Percentiles rank a stretch among this genome's conserved stretches.
Evolutionary conservation across 345 rosid genomes (phyloP).

Genomic region (Eucalyptus guilfoylei): DNA sequence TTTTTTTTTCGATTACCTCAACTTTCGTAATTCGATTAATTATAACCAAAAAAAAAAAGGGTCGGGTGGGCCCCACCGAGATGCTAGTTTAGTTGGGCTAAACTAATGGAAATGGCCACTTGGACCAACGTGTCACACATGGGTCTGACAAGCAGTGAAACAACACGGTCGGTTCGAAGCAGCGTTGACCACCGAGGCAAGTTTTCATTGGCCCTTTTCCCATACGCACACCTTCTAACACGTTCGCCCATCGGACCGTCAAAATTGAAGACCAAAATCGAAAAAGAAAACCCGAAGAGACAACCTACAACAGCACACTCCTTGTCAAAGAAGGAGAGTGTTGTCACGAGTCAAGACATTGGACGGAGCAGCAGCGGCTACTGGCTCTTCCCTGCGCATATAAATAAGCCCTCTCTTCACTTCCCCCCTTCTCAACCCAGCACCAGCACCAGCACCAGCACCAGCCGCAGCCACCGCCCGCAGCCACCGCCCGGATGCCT

Average conservation of each 20-base stretch:
- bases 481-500: not conserved
- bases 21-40: not conserved
- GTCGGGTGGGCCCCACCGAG: not conserved
- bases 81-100: not conserved
- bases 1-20: not conserved
- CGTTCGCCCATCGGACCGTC: not conserved
- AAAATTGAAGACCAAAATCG: not conserved
- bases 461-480: too few species aligned
- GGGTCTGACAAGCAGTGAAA: not conserved
- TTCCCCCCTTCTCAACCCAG: not conserved
- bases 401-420: not conserved
- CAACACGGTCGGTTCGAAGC: not conserved
- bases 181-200: not conserved
- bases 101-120: not conserved
- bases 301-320: not conserved
- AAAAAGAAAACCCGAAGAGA: not conserved
- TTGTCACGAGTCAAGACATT: not conserved
- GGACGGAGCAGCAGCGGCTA: too few species aligned
- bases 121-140: not conserved
- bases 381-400: not conserved
- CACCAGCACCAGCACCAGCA: too few species aligned
- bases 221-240: not conserved
- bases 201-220: not conserved
- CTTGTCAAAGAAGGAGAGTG: not conserved
- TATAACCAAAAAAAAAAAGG: too few species aligned